Percentiles rank a stretch among this genome's conserved stretches.
Conservation (phyloP, 1,284 basidiomycete species). For the Heterobasidion irregulare region DNA sequence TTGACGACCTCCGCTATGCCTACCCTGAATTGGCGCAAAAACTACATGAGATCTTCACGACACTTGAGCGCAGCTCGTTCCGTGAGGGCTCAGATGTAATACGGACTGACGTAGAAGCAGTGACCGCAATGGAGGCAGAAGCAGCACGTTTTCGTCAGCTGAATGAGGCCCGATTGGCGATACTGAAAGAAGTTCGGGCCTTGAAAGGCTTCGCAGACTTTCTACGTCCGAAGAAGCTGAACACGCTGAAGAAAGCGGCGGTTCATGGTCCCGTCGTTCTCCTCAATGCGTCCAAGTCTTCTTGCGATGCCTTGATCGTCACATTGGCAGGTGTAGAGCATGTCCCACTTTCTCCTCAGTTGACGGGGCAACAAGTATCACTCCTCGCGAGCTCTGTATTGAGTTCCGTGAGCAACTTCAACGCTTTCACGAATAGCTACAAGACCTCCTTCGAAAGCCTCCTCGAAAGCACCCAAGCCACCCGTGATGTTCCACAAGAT, state of each 20-base stretch:
- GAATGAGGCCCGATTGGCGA: background rate
- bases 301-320: slow-evolving; percentile 22
- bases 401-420: background rate
- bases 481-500: too few relatives aligned
- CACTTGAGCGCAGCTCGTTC: slow-evolving; percentile 10
- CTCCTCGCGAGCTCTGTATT: background rate
- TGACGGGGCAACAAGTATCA: background rate
- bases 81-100: slow-evolving; percentile 4
- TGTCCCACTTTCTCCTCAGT: background rate
- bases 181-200: background rate
- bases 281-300: slow-evolving; percentile 16
- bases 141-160: background rate
- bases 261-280: slow-evolving; percentile 21
- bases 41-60: slow-evolving; percentile 12
- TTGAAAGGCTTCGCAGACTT: slow-evolving; percentile 14
- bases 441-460: too few relatives aligned
- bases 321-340: slow-evolving; percentile 1
- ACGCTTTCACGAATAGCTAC: background rate
- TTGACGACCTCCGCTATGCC: slow-evolving; percentile 17
- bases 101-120: background rate
- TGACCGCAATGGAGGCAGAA: background rate
- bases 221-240: slow-evolving; percentile 12
- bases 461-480: too few relatives aligned
- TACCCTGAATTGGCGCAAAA: slow-evolving; percentile 14
- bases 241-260: slow-evolving; percentile 13